Evolutionary conservation across 2,329 filamentous ascomycete species (phyloP).

Genomic region (Botrytis cinerea): DNA sequence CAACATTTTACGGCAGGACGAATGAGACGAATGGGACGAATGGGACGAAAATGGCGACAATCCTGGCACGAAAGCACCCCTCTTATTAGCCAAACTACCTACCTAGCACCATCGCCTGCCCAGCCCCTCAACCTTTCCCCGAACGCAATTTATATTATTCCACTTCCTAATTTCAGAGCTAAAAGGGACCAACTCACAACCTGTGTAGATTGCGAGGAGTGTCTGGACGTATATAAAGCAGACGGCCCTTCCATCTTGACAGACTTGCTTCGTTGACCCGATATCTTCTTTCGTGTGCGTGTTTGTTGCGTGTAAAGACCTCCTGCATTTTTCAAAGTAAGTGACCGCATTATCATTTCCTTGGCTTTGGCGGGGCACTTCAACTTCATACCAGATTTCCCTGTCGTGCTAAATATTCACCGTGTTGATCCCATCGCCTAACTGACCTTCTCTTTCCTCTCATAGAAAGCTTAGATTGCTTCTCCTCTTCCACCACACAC

Average conservation of each 20-base stretch:
- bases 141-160: neutral
- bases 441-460: constrained; percentile 13
- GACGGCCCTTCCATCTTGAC: neutral
- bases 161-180: neutral
- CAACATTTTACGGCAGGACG: constrained; percentile 2
- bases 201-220: neutral
- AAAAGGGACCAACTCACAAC: neutral
- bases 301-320: constrained; percentile 9
- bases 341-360: neutral
- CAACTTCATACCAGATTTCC: constrained; percentile 14
- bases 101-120: neutral
- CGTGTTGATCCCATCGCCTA: constrained; percentile 21
- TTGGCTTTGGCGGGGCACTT: constrained; percentile 16
- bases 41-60: neutral
- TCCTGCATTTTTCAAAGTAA: neutral
- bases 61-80: neutral
- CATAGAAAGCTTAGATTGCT: constrained; percentile 15
- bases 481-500: constrained; percentile 7
- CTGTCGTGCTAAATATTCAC: constrained; percentile 14
- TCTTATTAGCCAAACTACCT: neutral
- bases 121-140: constrained; percentile 18
- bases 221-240: constrained; percentile 4
- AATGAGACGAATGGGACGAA: constrained; percentile 9
- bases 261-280: neutral
- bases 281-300: neutral